phyloP scores from a whole-genome alignment of 768 basidiomycete genomes.

The Boletus rubropictus region DNA sequence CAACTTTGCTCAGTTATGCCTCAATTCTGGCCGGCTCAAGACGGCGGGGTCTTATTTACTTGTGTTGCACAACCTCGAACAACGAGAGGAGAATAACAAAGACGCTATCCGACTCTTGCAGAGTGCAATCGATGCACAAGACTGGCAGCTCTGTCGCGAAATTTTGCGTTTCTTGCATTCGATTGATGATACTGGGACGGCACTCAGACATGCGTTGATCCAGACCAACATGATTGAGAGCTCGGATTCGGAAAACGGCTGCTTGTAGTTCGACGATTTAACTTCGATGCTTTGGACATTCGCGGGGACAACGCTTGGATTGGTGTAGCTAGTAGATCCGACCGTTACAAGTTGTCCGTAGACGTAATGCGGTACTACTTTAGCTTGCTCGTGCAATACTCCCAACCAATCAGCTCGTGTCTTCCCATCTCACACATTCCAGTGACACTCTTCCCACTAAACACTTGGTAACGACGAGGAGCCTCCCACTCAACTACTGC shows the following conservation, averaged over 20 bases:
- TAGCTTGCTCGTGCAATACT: background rate
- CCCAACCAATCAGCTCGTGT: no score
- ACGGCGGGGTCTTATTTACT: conserved; percentile 91
- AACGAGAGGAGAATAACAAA: conserved; percentile 67
- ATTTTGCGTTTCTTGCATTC: conserved; percentile 88
- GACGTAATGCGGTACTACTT: background rate
- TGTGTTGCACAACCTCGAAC: conserved; percentile 90
- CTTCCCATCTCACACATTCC: no score
- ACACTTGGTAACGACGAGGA: conserved; percentile 3
- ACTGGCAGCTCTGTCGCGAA: conserved; percentile 90
- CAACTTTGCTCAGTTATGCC: conserved; percentile 58
- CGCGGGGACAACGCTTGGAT: background rate
- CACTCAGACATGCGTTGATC: conserved; percentile 55
- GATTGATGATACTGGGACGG: conserved; percentile 79
- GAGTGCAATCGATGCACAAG: conserved; percentile 67
- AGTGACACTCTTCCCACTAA: background rate
- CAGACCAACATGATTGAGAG: conserved; percentile 39
- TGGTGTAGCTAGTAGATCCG: background rate
- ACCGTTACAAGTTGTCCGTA: background rate
- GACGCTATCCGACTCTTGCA: conserved; percentile 80
- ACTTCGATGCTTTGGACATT: background rate
- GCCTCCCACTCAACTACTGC: conserved; percentile 1
- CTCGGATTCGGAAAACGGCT: background rate
- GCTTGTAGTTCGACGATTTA: background rate
- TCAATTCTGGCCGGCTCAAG: conserved; percentile 64